These are phyloP conservation scores for Erythrobasidium yunnanense DNA, from an alignment of 768 basidiomycete species.

Conservation along the genomic window DNA sequence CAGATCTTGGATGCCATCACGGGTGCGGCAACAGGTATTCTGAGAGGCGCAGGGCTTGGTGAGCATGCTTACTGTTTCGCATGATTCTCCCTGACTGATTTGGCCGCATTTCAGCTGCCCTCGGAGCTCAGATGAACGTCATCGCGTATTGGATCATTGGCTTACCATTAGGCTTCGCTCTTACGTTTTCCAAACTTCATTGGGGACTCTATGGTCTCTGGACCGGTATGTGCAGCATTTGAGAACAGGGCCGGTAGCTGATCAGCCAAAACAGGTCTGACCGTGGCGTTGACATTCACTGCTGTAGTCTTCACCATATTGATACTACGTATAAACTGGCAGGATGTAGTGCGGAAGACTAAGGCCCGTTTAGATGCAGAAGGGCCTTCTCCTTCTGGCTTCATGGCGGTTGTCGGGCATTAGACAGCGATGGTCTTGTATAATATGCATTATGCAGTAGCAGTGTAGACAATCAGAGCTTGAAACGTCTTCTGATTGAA, in stretches of 20 bases:
- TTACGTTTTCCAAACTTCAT: constrained; percentile 32
- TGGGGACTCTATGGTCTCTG: constrained; percentile 35
- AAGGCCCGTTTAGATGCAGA: constrained; percentile 6
- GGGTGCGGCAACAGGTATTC: constrained; percentile 61
- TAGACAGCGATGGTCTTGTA: too few species aligned
- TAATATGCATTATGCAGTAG: too few species aligned
- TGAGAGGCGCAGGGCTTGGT: constrained; percentile 76
- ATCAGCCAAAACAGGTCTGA: constrained; percentile 27
- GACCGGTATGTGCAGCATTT: constrained; percentile 22
- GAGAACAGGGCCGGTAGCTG: neutral
- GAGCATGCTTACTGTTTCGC: constrained; percentile 38
- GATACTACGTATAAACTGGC: constrained; percentile 19
- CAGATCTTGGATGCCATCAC: constrained; percentile 61
- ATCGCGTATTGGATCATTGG: constrained; percentile 9
- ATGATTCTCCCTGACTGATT: neutral
- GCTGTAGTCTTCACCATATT: neutral
- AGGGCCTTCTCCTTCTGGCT: too few species aligned
- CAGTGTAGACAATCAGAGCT: too few species aligned
- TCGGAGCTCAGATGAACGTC: constrained; percentile 36
- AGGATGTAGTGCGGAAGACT: neutral
- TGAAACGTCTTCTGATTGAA: too few species aligned
- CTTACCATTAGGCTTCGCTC: constrained; percentile 26
- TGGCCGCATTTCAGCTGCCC: neutral
- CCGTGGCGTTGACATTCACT: constrained; percentile 31
- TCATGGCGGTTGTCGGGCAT: too few species aligned